phyloP scores from a whole-genome alignment of 2,329 filamentous ascomycete genomes.

The Calonectria montana region DNA sequence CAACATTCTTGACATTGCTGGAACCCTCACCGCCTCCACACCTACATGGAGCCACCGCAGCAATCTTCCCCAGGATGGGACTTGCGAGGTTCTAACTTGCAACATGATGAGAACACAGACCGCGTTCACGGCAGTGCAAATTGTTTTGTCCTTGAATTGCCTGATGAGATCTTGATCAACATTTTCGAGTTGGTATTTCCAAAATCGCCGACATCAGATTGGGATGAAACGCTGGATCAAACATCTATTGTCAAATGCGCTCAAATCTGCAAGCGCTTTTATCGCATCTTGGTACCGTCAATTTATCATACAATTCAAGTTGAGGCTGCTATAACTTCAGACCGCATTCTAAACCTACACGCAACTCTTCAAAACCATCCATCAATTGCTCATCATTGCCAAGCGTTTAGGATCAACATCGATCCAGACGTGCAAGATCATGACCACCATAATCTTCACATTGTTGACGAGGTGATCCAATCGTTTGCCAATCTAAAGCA shows the following conservation, averaged over 20 bases:
- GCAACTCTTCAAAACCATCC: not conserved
- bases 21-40: not conserved
- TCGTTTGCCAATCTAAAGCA: not conserved
- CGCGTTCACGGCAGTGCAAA: not conserved
- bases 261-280: not conserved
- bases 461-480: not conserved
- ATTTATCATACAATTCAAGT: not conserved
- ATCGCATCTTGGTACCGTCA: not conserved
- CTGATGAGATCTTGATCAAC: not conserved
- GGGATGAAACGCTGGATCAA: not conserved
- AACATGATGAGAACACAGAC: not conserved
- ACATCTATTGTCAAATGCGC: not conserved
- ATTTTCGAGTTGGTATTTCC: not conserved
- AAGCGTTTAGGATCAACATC: not conserved
- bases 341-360: not conserved
- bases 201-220: not conserved
- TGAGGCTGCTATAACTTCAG: not conserved
- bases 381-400: not conserved
- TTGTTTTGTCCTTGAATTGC: not conserved
- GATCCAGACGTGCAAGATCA: not conserved
- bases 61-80: too few relatives aligned
- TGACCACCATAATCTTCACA: not conserved
- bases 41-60: not conserved
- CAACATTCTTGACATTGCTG: not conserved
- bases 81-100: not conserved